Evolutionary conservation across 140 eudicot genomes (phyloP), one percentile per base, ranked within the genome.

Genomic region (Anethum foeniculum): DNA sequence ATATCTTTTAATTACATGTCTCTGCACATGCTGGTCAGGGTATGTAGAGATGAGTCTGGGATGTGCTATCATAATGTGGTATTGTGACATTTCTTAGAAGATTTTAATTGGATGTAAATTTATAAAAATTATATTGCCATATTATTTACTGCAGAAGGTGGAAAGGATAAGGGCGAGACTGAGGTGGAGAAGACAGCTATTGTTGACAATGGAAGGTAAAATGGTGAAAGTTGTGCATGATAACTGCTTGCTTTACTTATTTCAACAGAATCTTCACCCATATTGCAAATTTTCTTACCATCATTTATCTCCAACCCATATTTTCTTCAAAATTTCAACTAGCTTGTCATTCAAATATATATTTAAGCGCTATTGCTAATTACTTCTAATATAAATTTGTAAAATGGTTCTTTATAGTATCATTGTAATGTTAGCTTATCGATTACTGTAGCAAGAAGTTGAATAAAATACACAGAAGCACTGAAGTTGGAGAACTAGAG

Each of bases 201-300:
- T 62, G 47, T 80, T 77, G 69, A 84, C 82, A 90, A 83, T 80
- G 88, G 85, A 85, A 94, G 97, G 98, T 94, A 87, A 83, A 74
- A 46, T 77, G 49, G 81, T 79, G 86, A 80, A 82, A 67, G 58
- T 82, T 44, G n/a, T 86, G 80, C 67, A 38, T 58, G 14, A 25
- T 14, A 46, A 18, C 46, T 23, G 21, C 51, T 6, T 15, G 2
- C 18, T 21, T 41, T 44, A 23, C 51, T 71, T 71, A 7, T 7
- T 71, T 71, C 14, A 39, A 16, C 5, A 52, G 60, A 18, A 52
- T 27, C 36, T 25, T 15, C 75, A 68, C 0, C 7, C 19, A 11
- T 14, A 30, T 6, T 68, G 21, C 21, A 68, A 68, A 27, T 21
- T 52, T 52, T 52, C 62, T 68, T 30, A 12, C 15, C 7, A 34